Conservation (phyloP, 768 basidiomycete genomes). For the Mycena galericulata region DNA sequence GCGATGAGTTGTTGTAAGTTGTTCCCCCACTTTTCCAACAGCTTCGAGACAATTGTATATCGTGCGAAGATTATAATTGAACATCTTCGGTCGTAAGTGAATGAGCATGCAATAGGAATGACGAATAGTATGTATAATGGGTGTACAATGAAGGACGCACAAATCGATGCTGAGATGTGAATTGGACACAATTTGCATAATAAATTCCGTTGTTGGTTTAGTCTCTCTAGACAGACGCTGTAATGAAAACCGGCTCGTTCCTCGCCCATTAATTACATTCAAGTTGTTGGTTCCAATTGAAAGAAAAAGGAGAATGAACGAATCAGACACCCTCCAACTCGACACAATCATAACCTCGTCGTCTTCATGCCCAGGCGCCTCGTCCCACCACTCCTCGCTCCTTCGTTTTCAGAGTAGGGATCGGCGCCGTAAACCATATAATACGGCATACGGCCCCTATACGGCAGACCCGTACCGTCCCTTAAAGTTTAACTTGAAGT, state of each 20-base stretch:
- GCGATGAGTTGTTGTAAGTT: slow-evolving; percentile 5
- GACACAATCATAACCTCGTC: slow-evolving; percentile 24
- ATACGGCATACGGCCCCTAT: too few species aligned
- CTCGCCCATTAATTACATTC: too few species aligned
- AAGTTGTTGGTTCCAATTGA: neutral
- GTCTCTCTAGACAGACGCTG: too few species aligned
- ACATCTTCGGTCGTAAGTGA: neutral
- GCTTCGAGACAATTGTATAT: neutral
- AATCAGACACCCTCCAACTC: neutral
- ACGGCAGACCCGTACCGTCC: too few species aligned
- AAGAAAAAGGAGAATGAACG: neutral
- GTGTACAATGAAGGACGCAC: neutral
- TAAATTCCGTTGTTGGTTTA: neutral
- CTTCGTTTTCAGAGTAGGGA: slow-evolving; percentile 22
- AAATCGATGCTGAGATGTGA: slow-evolving; percentile 7
- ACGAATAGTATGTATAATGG: neutral
- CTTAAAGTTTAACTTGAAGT: too few species aligned
- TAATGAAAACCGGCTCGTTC: too few species aligned
- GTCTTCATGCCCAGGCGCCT: slow-evolving; percentile 1
- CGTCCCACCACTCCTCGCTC: slow-evolving; percentile 31
- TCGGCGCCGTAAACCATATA: too few species aligned
- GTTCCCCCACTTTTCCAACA: neutral
- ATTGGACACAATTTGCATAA: neutral
- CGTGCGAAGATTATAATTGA: too few species aligned
- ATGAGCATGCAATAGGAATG: neutral